Conservation (phyloP, 306 rosid species). For the Mucuna pruriens region DNA sequence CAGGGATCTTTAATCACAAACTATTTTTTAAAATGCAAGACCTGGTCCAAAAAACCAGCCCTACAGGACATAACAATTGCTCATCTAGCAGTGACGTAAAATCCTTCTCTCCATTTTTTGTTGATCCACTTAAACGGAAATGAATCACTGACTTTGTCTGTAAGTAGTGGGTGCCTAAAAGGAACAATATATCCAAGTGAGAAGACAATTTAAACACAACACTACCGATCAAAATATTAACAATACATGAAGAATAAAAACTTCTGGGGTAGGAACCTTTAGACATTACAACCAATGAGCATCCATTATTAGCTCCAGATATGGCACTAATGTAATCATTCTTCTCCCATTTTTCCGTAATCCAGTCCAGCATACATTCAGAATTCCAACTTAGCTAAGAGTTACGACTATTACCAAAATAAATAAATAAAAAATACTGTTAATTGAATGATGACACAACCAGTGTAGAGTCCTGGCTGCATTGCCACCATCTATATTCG, state of each 20-base stretch:
- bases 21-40: conserved; percentile 1
- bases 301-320: conserved; percentile 79
- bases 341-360: conserved; percentile 90
- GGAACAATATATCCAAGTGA: conserved; percentile 22
- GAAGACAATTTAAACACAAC: neutral
- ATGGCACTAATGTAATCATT: conserved; percentile 78
- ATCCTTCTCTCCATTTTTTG: conserved; percentile 93
- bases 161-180: conserved; percentile 66
- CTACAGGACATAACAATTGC: conserved; percentile 91
- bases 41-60: conserved; percentile 77
- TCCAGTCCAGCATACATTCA: no score
- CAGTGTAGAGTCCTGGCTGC: no score
- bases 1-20: neutral
- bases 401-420: no score
- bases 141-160: conserved; percentile 90
- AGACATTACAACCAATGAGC: conserved; percentile 88
- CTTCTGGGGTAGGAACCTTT: conserved; percentile 58
- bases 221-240: neutral
- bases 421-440: no score
- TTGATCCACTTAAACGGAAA: no score
- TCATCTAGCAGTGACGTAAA: conserved; percentile 85
- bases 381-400: no score
- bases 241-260: neutral
- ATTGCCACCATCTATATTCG: no score
- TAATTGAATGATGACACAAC: no score